Evolutionary conservation across 2,329 filamentous ascomycete genomes (phyloP).

Genomic region (Pyrenophora tritici-repentis): DNA sequence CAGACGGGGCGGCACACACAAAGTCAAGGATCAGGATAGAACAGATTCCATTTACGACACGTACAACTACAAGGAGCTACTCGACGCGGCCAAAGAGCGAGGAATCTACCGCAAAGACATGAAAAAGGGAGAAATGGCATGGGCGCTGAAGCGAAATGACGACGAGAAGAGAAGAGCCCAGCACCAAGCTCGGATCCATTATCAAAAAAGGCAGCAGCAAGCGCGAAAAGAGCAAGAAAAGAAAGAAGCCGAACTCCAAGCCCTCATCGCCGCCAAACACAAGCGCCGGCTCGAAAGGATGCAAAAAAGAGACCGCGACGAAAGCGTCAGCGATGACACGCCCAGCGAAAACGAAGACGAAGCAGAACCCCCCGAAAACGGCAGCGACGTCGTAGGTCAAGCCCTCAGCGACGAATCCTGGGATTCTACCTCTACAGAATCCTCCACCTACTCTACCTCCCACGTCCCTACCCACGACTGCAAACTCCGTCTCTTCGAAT

Average conservation of each 20-base stretch:
- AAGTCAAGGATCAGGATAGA: constrained; percentile 31
- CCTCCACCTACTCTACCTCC: neutral
- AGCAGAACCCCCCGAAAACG: constrained; percentile 5
- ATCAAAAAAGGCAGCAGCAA: constrained; percentile 12
- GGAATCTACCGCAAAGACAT: constrained; percentile 37
- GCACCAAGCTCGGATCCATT: constrained; percentile 16
- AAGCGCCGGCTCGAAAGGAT: constrained; percentile 14
- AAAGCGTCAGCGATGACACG: constrained; percentile 24
- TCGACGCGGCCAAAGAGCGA: constrained; percentile 22
- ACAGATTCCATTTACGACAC: constrained; percentile 41
- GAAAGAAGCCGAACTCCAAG: constrained; percentile 5
- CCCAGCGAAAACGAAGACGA: constrained; percentile 1
- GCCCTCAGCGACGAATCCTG: constrained; percentile 26
- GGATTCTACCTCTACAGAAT: constrained; percentile 27
- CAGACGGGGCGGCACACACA: constrained; percentile 37
- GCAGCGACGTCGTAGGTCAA: constrained; percentile 8
- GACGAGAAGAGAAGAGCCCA: constrained; percentile 10
- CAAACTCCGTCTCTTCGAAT: constrained; percentile 35
- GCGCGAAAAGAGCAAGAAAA: constrained; percentile 17
- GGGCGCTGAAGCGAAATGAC: constrained; percentile 28
- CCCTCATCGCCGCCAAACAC: constrained; percentile 7
- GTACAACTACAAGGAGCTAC: constrained; percentile 30
- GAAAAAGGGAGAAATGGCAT: constrained; percentile 36
- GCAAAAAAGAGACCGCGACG: constrained; percentile 13
- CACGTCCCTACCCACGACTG: constrained; percentile 13